These are phyloP conservation scores for Dactylellina parvicollis DNA, from an alignment of 2,329 filamentous ascomycete species.

Conservation along the genomic window DNA sequence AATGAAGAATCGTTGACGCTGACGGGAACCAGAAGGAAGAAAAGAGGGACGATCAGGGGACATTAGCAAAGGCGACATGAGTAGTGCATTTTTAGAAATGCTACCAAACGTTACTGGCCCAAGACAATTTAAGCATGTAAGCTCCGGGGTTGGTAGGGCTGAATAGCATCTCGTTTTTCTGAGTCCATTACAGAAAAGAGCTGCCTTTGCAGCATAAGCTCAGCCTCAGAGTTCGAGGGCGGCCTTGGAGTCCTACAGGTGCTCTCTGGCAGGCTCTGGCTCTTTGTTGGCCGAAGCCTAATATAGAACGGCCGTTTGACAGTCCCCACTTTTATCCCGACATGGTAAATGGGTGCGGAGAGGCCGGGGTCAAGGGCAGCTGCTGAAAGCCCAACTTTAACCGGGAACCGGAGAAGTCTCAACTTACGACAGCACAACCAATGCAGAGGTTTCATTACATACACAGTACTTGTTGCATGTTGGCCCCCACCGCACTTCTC, in stretches of 20 bases:
- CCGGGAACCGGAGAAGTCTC: conserved; percentile 8
- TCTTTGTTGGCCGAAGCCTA: conserved; percentile 25
- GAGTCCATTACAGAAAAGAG: conserved; percentile 9
- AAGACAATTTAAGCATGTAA: conserved; percentile 41
- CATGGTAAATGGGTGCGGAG: conserved; percentile 35
- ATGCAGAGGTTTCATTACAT: background rate
- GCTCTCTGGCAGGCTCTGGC: conserved; percentile 1
- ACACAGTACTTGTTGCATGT: too few species aligned
- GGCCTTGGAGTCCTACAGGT: conserved; percentile 16
- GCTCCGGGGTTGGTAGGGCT: conserved; percentile 51
- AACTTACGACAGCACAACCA: background rate
- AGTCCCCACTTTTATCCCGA: conserved; percentile 23
- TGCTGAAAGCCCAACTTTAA: conserved; percentile 28
- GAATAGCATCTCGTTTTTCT: conserved; percentile 28
- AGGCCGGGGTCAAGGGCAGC: conserved; percentile 9
- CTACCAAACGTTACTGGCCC: conserved; percentile 34
- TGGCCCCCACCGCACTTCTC: too few species aligned
- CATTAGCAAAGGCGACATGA: background rate
- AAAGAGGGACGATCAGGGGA: conserved; percentile 5
- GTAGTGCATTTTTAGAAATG: conserved; percentile 48
- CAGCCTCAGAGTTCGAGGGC: conserved; percentile 31
- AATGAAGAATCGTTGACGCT: background rate
- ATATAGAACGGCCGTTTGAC: conserved; percentile 52
- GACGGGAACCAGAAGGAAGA: conserved; percentile 9
- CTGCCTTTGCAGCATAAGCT: conserved; percentile 44